Conservation (phyloP, 129 eudicot species). For the Flaveria trinervia region DNA sequence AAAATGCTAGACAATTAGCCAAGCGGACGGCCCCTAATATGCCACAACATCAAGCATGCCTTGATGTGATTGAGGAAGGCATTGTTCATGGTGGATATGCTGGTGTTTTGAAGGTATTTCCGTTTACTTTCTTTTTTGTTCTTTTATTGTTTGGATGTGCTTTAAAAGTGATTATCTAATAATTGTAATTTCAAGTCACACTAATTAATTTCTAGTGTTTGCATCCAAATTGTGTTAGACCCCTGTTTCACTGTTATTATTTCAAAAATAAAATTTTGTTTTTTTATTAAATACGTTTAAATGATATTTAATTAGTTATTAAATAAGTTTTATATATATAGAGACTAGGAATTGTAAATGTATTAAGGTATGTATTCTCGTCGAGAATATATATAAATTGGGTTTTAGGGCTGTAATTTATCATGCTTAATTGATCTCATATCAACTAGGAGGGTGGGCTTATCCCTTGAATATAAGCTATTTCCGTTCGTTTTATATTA, state of each 20-base stretch:
- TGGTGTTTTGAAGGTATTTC: slow-evolving; percentile 76
- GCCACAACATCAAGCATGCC: slow-evolving; percentile 95
- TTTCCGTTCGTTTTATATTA: neutral
- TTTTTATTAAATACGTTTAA: no score
- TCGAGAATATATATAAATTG: neutral
- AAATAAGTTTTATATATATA: no score
- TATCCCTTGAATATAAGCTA: no score
- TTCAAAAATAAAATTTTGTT: no score
- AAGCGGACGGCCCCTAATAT: slow-evolving; percentile 67
- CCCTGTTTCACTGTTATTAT: neutral
- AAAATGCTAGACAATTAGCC: slow-evolving; percentile 64
- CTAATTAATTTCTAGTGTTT: neutral
- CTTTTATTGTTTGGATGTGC: slow-evolving; percentile 1
- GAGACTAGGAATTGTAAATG: no score
- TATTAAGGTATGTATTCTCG: neutral
- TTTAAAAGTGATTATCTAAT: neutral
- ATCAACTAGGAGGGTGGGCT: no score
- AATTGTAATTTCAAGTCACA: neutral
- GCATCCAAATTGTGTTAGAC: neutral
- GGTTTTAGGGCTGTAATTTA: neutral
- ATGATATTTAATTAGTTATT: no score
- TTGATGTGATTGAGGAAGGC: slow-evolving; percentile 87
- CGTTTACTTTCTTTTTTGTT: neutral
- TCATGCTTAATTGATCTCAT: no score
- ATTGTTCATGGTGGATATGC: slow-evolving; percentile 78